Evolutionary conservation across 305 asterid species (phyloP), one percentile per base, ranked within the genome.

Genomic region (Fraxinus angustifolia): DNA sequence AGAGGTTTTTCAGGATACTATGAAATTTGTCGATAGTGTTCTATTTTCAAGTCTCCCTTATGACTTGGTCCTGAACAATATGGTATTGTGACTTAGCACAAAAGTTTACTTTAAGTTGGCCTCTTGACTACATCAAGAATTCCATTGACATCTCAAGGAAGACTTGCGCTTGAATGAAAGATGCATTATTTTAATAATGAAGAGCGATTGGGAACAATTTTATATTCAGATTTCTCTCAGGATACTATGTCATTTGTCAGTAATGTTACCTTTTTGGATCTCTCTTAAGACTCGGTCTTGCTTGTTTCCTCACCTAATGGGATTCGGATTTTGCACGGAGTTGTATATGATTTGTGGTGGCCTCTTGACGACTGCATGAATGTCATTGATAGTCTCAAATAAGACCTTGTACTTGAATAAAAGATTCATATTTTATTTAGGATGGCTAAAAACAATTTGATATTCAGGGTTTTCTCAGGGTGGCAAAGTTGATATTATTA

Each of bases 391-490:
- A 84, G 74, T 83, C 84, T 79, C 82, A 81, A 42, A 82, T 83
- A 75, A 50, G 83, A 78, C 79, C 67, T 70, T 76, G 75, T 83
- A 80, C 84, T 80, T 80, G 85, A 84, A 81, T 80, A 80, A 81
- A 56, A 75, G n/a, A 30, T 71, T 81, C 80, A 33, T 70, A 31
- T 28, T 42, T 58, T 60, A 50, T 48, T 40, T 30, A 31, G 82
- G 83, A 35, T 78, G 82, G 77, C 48, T 60, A 33, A 73, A 83
- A 79, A 78, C 77, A 45, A 58, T 85, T 73, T 17, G 65, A 56
- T 56, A 70, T 71, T 85, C 78, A 70, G 73, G 73, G 79, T 71
- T 78, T 82, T 79, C 50, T 82, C 79, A 82, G 36, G 88, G 81
- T 81, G 83, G 78, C 68, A 72, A 50, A 65, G 62, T 78, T 48